phyloP scores from a whole-genome alignment of 371 early-diverging fungal genomes.

The Mortierella sp. region DNA sequence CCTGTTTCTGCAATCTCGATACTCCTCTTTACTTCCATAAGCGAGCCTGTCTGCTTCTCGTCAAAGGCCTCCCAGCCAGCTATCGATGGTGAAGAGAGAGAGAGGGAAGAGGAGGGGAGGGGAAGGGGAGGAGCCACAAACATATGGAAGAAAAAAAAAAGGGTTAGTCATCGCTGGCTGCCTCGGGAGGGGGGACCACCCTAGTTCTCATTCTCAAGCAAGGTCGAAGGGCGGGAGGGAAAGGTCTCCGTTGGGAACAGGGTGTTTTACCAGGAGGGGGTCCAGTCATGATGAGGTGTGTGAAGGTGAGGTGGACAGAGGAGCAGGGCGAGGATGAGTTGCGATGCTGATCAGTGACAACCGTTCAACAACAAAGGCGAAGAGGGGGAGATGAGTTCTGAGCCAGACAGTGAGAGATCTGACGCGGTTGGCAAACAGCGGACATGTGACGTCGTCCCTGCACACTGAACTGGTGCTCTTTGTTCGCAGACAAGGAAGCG shows the following conservation, averaged over 20 bases:
- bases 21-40: conserved; percentile 37
- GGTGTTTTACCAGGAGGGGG: conserved; percentile 26
- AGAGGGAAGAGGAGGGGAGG: not conserved
- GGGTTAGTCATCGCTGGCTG: too few species aligned
- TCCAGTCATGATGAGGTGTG: conserved; percentile 23
- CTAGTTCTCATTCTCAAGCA: not conserved
- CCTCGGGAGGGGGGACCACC: too few species aligned
- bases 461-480: too few species aligned
- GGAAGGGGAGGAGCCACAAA: not conserved
- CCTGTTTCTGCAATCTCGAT: conserved; percentile 52
- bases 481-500: too few species aligned
- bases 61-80: conserved; percentile 53
- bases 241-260: too few species aligned
- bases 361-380: conserved; percentile 6
- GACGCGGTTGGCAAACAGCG: too few species aligned
- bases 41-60: conserved; percentile 43
- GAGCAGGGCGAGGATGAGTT: not conserved
- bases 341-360: not conserved
- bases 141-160: too few species aligned
- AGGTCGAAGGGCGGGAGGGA: not conserved
- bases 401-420: too few species aligned
- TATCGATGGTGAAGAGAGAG: not conserved
- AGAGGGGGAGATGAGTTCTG: conserved; percentile 2
- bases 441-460: too few species aligned
- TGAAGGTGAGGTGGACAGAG: not conserved